phyloP scores from a whole-genome alignment of 148 eudicot species.

The Euryodendron excelsum region DNA sequence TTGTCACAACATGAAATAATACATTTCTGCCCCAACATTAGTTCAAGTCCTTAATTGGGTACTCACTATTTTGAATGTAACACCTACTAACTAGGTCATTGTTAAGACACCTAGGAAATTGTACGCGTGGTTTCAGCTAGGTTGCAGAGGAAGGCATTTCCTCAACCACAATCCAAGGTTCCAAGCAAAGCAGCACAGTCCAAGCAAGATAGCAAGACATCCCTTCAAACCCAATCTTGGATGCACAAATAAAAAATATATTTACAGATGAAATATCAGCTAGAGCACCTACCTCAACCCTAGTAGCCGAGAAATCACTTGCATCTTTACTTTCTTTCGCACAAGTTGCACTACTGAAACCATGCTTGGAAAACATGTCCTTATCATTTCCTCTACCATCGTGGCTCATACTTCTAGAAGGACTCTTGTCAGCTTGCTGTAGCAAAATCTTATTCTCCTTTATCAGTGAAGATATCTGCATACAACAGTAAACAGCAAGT shows the following conservation, averaged over 20 bases:
- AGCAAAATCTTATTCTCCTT: slow-evolving; percentile 50
- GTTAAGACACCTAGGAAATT: neutral
- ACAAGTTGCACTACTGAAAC: slow-evolving; percentile 13
- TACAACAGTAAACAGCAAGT: slow-evolving; percentile 6
- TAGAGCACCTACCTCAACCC: slow-evolving; percentile 31
- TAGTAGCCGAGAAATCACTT: slow-evolving; percentile 23
- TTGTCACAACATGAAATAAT: neutral
- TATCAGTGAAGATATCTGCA: slow-evolving; percentile 60
- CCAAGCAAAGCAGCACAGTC: too few relatives aligned
- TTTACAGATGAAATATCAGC: neutral
- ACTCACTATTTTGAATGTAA: neutral
- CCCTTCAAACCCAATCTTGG: neutral
- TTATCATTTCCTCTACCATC: slow-evolving; percentile 28
- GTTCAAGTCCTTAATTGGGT: slow-evolving; percentile 1
- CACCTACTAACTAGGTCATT: neutral
- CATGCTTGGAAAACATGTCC: slow-evolving; percentile 23
- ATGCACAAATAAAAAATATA: neutral
- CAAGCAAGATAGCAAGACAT: neutral
- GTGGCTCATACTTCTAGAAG: slow-evolving; percentile 20
- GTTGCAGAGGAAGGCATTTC: neutral
- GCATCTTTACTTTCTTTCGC: slow-evolving; percentile 23
- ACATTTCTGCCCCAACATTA: slow-evolving; percentile 1
- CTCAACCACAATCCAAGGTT: neutral
- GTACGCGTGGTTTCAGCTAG: neutral
- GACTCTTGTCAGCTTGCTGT: slow-evolving; percentile 24